Evolutionary conservation across 78 protist species (phyloP).

Genomic region (Dictyostelium brefeldianum): DNA sequence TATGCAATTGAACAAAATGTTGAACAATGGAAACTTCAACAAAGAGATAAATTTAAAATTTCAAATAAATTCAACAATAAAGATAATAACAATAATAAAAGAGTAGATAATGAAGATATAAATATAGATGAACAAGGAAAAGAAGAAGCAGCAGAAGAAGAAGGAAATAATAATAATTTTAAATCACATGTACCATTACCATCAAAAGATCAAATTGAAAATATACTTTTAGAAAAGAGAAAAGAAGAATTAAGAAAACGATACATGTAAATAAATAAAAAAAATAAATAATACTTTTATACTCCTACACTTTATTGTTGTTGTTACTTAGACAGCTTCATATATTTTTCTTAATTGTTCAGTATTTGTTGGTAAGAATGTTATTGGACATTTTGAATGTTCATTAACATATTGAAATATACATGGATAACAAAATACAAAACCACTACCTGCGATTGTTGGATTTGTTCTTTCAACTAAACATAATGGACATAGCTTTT

Average conservation of each 20-base stretch:
- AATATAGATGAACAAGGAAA: conserved; percentile 39
- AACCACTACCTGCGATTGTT: conserved; percentile 79
- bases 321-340: conserved; percentile 43
- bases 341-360: conserved; percentile 77
- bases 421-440: conserved; percentile 82
- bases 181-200: conserved; percentile 57
- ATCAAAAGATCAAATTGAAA: conserved; percentile 12
- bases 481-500: conserved; percentile 66
- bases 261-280: neutral
- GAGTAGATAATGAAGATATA: conserved; percentile 56
- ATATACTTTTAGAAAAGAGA: conserved; percentile 37
- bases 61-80: neutral
- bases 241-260: conserved; percentile 39
- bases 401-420: conserved; percentile 55
- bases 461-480: conserved; percentile 59
- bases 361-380: conserved; percentile 49
- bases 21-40: conserved; percentile 68
- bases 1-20: conserved; percentile 32
- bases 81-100: neutral
- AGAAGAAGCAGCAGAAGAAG: neutral
- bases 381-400: conserved; percentile 70
- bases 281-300: neutral
- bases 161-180: conserved; percentile 7
- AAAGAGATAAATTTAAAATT: conserved; percentile 21
- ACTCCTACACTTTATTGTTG: neutral